phyloP scores from a whole-genome alignment of 1,284 basidiomycete species.

The Irpex lacteus region DNA sequence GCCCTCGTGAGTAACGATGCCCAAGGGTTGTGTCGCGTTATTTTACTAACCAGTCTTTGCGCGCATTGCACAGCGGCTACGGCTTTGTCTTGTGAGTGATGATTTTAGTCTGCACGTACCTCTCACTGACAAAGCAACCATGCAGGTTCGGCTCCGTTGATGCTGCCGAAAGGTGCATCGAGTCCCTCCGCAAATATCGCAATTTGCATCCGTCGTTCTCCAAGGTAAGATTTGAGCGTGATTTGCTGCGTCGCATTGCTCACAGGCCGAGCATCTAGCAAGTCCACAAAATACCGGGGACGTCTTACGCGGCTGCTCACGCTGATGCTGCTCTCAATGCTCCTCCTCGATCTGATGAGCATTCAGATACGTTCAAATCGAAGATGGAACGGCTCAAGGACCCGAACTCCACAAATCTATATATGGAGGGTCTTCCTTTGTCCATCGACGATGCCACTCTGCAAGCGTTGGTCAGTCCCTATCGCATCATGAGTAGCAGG shows the following conservation, averaged over 20 bases:
- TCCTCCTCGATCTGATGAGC: background rate
- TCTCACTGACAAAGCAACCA: background rate
- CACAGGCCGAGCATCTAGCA: slow-evolving; percentile 41
- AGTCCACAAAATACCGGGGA: slow-evolving; percentile 77
- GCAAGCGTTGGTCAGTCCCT: slow-evolving; percentile 54
- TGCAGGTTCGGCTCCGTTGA: slow-evolving; percentile 60
- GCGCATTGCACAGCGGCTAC: slow-evolving; percentile 54
- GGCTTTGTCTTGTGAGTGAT: slow-evolving; percentile 72
- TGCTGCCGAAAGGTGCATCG: slow-evolving; percentile 67
- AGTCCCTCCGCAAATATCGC: slow-evolving; percentile 58
- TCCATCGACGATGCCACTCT: slow-evolving; percentile 56
- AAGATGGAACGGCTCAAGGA: slow-evolving; percentile 71
- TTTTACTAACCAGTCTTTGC: background rate
- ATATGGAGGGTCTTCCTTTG: slow-evolving; percentile 72
- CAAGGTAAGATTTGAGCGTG: slow-evolving; percentile 33
- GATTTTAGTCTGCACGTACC: background rate
- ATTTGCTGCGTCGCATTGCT: background rate
- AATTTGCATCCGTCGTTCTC: slow-evolving; percentile 77
- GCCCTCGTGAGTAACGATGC: slow-evolving; percentile 30
- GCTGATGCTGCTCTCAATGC: slow-evolving; percentile 12
- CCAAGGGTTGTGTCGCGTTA: background rate
- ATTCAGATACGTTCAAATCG: slow-evolving; percentile 53
- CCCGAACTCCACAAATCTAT: slow-evolving; percentile 62
- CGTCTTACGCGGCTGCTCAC: slow-evolving; percentile 39
- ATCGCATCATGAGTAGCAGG: slow-evolving; percentile 66